Evolutionary conservation across 768 basidiomycete genomes (phyloP), one percentile per base, ranked within the genome.

Genomic region (Hygrophorus pudorinus): DNA sequence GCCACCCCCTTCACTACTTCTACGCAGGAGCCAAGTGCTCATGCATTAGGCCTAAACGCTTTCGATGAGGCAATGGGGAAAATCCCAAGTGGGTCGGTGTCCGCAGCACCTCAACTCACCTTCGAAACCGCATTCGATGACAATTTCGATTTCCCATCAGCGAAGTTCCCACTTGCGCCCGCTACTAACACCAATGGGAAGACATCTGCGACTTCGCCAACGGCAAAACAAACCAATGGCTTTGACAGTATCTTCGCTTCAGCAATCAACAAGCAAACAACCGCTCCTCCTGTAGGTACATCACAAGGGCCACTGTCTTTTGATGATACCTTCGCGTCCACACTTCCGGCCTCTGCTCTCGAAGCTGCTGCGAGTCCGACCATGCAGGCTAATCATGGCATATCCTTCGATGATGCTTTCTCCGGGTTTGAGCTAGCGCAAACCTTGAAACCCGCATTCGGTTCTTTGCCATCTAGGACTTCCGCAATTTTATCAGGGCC

Each of bases 51-150:
- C 12, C 68, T 80, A 1, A 78, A 68, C 50, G 85, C 76, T 41
- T 85, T 88, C 51, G 85, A 89, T 54, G 84, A 86, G 56, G 79
- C 82, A 1, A 68, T 89, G 56, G 74, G 78, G 13, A 77, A 73
- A 48, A 62, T 76, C 16, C 60, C 76, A 0, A 56, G 58, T 30
- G 55, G 60, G 7, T 51, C 61, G 2, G 34, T 56, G 8, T 53
- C 73, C 9, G 49, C 67, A 5, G 51, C 65, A 4, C 59, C 67
- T 17, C 53, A 62, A 17, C 77, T 85, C 51, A 70, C 78, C 3
- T 87, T 89, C 44, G 83, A 82, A 43, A 66, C 75, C 36, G 75
- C 60, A 12, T 72, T 72, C 35, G 71, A 73, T 14, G 71, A 72
- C 45, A 67, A 64, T 34, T 86, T 87, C 54, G 82, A 86, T 59